A percentile compares a stretch with the other conserved stretches of the same genome.
Evolutionary conservation across 169 alveolate genomes (phyloP).

Genomic region (Fabrea salina): DNA sequence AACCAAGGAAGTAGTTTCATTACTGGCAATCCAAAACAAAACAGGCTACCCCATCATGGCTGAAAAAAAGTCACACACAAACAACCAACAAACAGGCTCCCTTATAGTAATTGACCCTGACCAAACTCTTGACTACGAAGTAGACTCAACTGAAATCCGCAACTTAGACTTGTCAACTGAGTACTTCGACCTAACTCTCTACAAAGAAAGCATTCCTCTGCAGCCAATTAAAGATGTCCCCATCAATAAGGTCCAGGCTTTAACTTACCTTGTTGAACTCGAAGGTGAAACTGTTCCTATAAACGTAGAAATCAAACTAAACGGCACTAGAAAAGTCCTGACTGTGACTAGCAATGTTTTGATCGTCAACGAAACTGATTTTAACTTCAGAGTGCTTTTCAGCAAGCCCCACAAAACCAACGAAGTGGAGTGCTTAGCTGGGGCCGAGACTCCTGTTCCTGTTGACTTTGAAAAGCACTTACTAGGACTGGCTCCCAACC

Average conservation of each 20-base stretch:
- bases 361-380: not conserved
- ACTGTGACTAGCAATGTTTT: not conserved
- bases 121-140: not conserved
- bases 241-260: not conserved
- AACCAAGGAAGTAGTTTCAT: conserved; percentile 5
- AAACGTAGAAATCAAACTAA: conserved; percentile 4
- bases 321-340: not conserved
- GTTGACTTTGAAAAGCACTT: not conserved
- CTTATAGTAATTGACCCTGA: not conserved
- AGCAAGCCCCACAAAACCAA: not conserved
- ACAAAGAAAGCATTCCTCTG: not conserved
- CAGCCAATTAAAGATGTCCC: not conserved
- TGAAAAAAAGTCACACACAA: not conserved
- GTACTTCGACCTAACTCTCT: not conserved
- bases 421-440: not conserved
- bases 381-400: not conserved
- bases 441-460: not conserved
- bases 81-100: not conserved
- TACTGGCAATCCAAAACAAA: not conserved
- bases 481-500: not conserved
- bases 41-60: conserved; percentile 3
- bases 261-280: not conserved
- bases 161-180: conserved; percentile 27
- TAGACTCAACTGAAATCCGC: not conserved
- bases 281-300: not conserved